These are phyloP conservation scores for Scolecobasidium constrictum DNA, from an alignment of 2,329 filamentous ascomycete species.

Conservation along the genomic window DNA sequence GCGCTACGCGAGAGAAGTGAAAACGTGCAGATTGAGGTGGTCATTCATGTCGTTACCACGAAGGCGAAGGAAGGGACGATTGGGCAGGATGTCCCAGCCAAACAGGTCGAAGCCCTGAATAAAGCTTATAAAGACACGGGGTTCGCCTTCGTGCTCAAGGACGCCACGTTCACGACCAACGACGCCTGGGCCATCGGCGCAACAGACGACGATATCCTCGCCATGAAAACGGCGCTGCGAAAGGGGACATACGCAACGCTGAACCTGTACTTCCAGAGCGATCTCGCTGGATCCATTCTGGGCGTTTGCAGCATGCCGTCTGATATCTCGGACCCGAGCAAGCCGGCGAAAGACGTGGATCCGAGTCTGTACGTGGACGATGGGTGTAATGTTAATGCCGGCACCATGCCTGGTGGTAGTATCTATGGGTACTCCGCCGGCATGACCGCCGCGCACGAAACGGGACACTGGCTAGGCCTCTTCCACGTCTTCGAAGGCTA, in stretches of 20 bases:
- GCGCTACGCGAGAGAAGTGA: neutral
- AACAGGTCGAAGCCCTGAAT: conserved; percentile 2
- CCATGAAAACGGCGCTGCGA: conserved; percentile 43
- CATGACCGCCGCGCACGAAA: conserved; percentile 37
- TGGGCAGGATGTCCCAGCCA: neutral
- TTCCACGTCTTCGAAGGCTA: conserved; percentile 37
- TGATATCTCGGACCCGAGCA: conserved; percentile 21
- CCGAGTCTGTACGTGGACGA: conserved; percentile 30
- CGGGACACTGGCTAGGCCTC: conserved; percentile 37
- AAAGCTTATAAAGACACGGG: neutral
- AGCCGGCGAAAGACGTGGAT: neutral
- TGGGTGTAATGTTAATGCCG: conserved; percentile 40
- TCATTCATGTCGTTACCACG: conserved; percentile 7
- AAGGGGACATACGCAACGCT: conserved; percentile 42
- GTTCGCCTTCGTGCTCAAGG: conserved; percentile 1
- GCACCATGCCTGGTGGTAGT: conserved; percentile 39
- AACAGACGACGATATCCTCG: conserved; percentile 10
- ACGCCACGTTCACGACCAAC: neutral
- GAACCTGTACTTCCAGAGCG: conserved; percentile 50
- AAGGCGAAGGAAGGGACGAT: conserved; percentile 3
- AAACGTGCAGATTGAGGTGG: too few relatives aligned
- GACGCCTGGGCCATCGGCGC: conserved; percentile 1
- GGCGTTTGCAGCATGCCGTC: conserved; percentile 43
- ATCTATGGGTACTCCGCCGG: conserved; percentile 34
- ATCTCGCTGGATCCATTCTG: conserved; percentile 36